Percentiles rank a stretch among this genome's conserved stretches.
phyloP scores from a whole-genome alignment of 306 rosid genomes.

The Vigna trinervia region DNA sequence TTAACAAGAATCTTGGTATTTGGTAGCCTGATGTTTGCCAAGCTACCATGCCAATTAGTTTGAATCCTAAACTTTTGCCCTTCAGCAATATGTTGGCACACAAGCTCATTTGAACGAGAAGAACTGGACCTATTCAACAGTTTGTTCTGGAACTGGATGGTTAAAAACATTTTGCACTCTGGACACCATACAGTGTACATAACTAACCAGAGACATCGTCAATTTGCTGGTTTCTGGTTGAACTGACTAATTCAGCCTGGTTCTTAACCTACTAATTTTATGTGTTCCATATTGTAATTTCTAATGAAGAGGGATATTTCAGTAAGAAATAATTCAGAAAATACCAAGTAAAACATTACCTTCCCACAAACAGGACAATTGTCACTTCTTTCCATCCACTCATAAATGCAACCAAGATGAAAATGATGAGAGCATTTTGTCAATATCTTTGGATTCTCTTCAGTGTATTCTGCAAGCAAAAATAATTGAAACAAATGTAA shows the following conservation, averaged over 20 bases:
- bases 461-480: slow-evolving; percentile 72
- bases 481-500: slow-evolving; percentile 33
- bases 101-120: background rate
- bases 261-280: slow-evolving; percentile 4
- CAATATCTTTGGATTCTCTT: slow-evolving; percentile 91
- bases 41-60: background rate
- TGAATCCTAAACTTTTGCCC: background rate
- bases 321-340: slow-evolving; percentile 37
- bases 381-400: slow-evolving; percentile 99
- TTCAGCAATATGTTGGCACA: background rate
- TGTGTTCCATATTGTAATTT: slow-evolving; percentile 9
- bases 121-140: background rate
- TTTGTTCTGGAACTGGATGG: slow-evolving; percentile 2
- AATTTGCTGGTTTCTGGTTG: background rate
- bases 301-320: slow-evolving; percentile 8
- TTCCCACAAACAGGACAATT: slow-evolving; percentile 99
- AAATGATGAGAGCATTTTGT: slow-evolving; percentile 94
- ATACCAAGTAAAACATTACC: slow-evolving; percentile 56
- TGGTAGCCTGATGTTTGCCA: slow-evolving; percentile 3
- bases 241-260: slow-evolving; percentile 1
- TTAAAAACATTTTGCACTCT: slow-evolving; percentile 17
- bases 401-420: slow-evolving; percentile 98
- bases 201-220: background rate
- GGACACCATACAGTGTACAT: background rate
- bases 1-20: slow-evolving; percentile 27